Conservation (phyloP, 1,284 basidiomycete species). For the Apiotrichum domesticum region DNA sequence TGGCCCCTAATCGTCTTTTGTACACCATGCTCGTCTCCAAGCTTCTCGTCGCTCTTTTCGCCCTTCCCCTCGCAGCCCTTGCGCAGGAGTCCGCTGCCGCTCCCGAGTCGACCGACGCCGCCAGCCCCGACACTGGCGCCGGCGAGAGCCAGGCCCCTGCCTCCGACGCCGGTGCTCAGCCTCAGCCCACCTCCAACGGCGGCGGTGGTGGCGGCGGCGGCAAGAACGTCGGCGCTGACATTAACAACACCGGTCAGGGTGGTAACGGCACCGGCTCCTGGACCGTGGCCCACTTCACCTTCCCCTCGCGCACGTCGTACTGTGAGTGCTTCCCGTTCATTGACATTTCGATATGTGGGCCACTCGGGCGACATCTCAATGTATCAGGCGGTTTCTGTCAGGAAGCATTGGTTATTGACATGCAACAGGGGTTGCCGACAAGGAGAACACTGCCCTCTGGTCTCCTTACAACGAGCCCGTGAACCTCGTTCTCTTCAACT, state of each 20-base stretch:
- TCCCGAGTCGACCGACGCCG: background rate
- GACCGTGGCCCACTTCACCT: conserved; percentile 22
- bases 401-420: too few relatives aligned
- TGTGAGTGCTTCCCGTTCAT: background rate
- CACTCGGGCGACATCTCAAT: too few relatives aligned
- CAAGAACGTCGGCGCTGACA: conserved; percentile 3
- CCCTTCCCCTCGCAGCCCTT: conserved; percentile 9
- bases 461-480: conserved; percentile 4
- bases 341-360: too few relatives aligned
- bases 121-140: too few relatives aligned
- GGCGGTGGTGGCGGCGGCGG: too few relatives aligned
- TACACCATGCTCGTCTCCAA: conserved; percentile 7
- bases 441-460: conserved; percentile 10
- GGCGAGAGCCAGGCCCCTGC: too few relatives aligned
- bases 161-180: too few relatives aligned
- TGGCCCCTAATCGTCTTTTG: background rate
- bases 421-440: conserved; percentile 7
- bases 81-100: conserved; percentile 1
- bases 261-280: conserved; percentile 7
- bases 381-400: too few relatives aligned
- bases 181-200: too few relatives aligned
- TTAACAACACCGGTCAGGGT: conserved; percentile 11
- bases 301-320: conserved; percentile 10
- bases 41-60: conserved; percentile 12
- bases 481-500: conserved; percentile 16